phyloP scores from a whole-genome alignment of 805 yeast genomes.

The Yamadazyma akitaensis region DNA sequence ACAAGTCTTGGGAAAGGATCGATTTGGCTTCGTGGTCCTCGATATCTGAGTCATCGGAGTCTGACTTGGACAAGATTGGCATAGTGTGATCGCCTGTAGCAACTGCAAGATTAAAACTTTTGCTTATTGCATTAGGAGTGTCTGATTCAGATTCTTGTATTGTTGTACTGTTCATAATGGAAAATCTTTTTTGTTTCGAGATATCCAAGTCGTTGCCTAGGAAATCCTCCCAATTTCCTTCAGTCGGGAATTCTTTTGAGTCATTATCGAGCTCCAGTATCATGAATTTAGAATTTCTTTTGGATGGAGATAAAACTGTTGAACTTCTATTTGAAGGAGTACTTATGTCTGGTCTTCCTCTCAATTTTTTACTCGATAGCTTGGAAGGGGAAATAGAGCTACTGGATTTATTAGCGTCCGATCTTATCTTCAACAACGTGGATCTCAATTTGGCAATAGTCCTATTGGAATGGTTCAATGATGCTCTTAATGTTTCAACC shows the following conservation, averaged over 20 bases:
- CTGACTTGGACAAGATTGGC: constrained; percentile 27
- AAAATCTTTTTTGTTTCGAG: constrained; percentile 18
- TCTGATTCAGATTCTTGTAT: constrained; percentile 13
- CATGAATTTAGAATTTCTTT: constrained; percentile 32
- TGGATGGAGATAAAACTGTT: constrained; percentile 29
- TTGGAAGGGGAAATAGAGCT: constrained; percentile 15
- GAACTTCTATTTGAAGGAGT: constrained; percentile 22
- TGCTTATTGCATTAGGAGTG: constrained; percentile 5
- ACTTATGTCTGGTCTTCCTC: constrained; percentile 10
- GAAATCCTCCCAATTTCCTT: constrained; percentile 39
- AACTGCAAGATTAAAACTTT: constrained; percentile 14
- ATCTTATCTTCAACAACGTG: constrained; percentile 42
- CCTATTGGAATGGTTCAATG: constrained; percentile 61
- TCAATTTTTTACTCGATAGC: constrained; percentile 11
- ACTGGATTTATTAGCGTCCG: constrained; percentile 21
- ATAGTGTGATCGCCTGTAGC: constrained; percentile 17
- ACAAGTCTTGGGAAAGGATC: constrained; percentile 9
- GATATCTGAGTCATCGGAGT: constrained; percentile 10
- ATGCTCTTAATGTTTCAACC: constrained; percentile 61
- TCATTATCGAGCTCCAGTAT: constrained; percentile 19
- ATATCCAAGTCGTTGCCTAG: constrained; percentile 28
- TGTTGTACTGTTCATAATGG: constrained; percentile 15
- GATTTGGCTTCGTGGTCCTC: neutral
- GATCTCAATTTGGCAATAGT: constrained; percentile 59
- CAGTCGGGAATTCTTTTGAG: constrained; percentile 13